Evolutionary conservation across 805 yeast genomes (phyloP), one percentile per base, ranked within the genome.

Genomic region (Candida coquimbonensis): DNA sequence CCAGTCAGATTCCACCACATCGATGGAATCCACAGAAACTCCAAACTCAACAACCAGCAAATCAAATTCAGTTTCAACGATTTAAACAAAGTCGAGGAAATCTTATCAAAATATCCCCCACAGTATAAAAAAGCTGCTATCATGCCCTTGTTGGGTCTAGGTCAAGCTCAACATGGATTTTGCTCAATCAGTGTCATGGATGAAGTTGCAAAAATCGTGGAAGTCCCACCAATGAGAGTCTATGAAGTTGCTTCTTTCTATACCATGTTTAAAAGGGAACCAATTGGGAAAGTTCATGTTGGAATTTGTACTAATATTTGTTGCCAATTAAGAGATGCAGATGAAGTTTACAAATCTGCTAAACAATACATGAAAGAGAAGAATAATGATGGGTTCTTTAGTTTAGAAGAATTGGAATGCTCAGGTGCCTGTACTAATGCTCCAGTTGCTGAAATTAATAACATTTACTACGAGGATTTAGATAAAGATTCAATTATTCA

Each of bases 161-260:
- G 93, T 36, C 96, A 87, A 69, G 83, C 95, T 59, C 95, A 87
- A 66, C 73, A 73, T 46, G 96, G 96, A 0, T 87, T 82, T 72
- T 83, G 93, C 38, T 85, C 95, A 36, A 83, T 87, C 55, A 74
- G 87, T 32, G 93, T 86, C 52, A 87, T 87, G 96, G 86, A 87
- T 70, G 83, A 87, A 62, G 95, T 87, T 42, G 96, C 95, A 44
- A 79, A 82, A 65, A 58, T 83, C 60, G 73, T 86, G 57, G 91
- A 85, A 58, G 83, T 87, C 81, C 96, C 96, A 29, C 95, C 95
- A 49, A 87, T 87, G 96, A 78, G 96, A 68, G 96, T 87, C 29
- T 87, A 87, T 65, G 95, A 87, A 65, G 96, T 87, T 52, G 96
- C 96, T 31, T 84, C 95, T 37, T 87, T 87, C 70, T 87, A 87